A percentile compares a stretch with the other conserved stretches of the same genome.
phyloP scores from a whole-genome alignment of 192 early-diverging fungal species.

The Linnemannia exigua region DNA sequence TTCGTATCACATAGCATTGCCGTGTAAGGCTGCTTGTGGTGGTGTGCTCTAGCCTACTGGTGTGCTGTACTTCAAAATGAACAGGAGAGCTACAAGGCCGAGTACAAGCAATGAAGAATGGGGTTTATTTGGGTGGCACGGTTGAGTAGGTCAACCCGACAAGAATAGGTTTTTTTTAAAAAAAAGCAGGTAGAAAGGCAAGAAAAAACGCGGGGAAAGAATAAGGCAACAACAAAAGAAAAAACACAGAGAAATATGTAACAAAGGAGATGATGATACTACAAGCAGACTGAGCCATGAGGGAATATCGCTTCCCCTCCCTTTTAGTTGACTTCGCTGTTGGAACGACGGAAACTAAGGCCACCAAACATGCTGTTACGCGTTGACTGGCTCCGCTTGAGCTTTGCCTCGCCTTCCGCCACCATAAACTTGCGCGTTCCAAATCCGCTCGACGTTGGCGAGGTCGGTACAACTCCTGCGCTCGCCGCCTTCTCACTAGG shows the following conservation, averaged over 20 bases:
- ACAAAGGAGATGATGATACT: background rate
- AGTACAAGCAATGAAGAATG: background rate
- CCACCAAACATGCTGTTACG: conserved; percentile 50
- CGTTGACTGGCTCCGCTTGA: conserved; percentile 55
- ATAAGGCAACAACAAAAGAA: background rate
- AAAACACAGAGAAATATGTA: background rate
- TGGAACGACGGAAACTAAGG: conserved; percentile 45
- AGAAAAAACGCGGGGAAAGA: background rate
- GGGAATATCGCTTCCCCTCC: background rate
- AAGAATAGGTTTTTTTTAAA: background rate
- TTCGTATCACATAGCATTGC: no score
- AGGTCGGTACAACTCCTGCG: conserved; percentile 47
- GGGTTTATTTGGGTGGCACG: background rate
- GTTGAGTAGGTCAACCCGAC: background rate
- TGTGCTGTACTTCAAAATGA: background rate
- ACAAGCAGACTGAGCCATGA: background rate
- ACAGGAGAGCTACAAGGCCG: background rate
- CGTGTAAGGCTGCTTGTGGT: no score
- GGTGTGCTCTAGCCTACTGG: no score
- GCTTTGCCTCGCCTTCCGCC: conserved; percentile 36
- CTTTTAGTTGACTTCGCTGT: conserved; percentile 13
- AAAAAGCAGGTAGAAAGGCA: background rate
- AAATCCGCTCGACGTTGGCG: conserved; percentile 22
- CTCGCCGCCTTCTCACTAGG: conserved; percentile 57
- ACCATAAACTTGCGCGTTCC: conserved; percentile 57